Base-by-base conservation (phyloP, 1,139 yeast species). In the Geotrichum klebahnii region DNA sequence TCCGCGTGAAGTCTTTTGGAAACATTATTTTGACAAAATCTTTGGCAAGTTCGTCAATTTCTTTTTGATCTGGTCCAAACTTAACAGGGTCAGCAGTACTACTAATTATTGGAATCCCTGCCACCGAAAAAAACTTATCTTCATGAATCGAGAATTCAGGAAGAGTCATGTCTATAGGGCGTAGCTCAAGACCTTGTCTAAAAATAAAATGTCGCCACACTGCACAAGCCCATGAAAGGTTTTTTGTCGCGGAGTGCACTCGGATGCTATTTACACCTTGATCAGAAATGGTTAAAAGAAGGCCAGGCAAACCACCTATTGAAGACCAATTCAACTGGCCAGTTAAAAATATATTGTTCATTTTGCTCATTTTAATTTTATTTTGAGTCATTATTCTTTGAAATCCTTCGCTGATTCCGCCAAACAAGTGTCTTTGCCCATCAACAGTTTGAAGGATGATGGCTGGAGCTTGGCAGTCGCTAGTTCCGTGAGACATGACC, bases 171-270 rank as follows among this genome's bases (percentile, higher is more conserved):
- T 35, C 40, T 17, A 43, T 48, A 5, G 51, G 48, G 17, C 24
- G 23, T 8, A 88, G 65, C 39, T 77, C 74, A 45, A 86, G 77
- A 2, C 94, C 94, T 58, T 81, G 78, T 58, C 96, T 77, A 65
- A 86, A 88, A n/a, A 89, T 88, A 68, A 90, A 90, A 56, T 81
- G 81, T 57, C 96, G 74, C 96, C 97, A 89, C 0, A 92, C 79
- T 3, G 89, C 17, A 82, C 78, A 44, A 79, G 73, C 66, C 79
- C 84, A 39, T 76, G 72, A 26, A 23, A 59, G 55, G 81, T 59
- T 40, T 69, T 65, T 40, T 53, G 64, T 70, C 20, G 80, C 81
- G 44, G 79, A 75, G 50, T 67, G 69, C 1, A 83, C 56, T 5
- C 64, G 64, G 26, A 80, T 56, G 5, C 73, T 67, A 43, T 76